Percentiles rank a stretch among this genome's conserved stretches.
Conservation (phyloP, 306 rosid species). For the Glycine soja region DNA sequence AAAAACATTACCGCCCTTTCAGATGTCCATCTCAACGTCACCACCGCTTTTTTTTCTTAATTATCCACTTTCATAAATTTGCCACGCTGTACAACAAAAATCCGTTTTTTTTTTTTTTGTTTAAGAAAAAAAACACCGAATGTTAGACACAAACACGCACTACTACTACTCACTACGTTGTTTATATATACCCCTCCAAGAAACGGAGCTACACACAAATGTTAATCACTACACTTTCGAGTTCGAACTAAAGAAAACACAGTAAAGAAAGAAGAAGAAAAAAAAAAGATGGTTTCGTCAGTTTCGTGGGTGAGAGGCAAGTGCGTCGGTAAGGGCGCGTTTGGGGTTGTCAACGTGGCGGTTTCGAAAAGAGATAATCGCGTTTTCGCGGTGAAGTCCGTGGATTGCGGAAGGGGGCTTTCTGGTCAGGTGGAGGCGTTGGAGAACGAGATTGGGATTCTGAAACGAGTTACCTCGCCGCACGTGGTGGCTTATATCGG, state of each 20-base stretch:
- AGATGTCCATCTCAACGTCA: slow-evolving; percentile 50
- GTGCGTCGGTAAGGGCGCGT: slow-evolving; percentile 77
- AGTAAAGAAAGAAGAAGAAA: too few species aligned
- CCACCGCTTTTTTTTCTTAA: slow-evolving; percentile 51
- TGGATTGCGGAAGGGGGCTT: slow-evolving; percentile 48
- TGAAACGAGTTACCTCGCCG: slow-evolving; percentile 63
- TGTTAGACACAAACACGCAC: slow-evolving; percentile 28
- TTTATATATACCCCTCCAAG: slow-evolving; percentile 49
- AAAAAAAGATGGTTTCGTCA: slow-evolving; percentile 13
- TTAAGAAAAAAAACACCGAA: slow-evolving; percentile 43
- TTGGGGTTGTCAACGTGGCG: slow-evolving; percentile 71
- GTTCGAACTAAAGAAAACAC: background rate
- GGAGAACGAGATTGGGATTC: slow-evolving; percentile 78
- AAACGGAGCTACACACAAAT: slow-evolving; percentile 8
- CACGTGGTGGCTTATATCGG: slow-evolving; percentile 65
- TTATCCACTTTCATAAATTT: slow-evolving; percentile 55
- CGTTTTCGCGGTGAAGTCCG: slow-evolving; percentile 86
- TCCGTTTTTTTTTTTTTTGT: too few species aligned
- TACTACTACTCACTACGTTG: background rate
- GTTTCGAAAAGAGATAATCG: slow-evolving; percentile 52
- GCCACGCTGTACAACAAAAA: slow-evolving; percentile 57
- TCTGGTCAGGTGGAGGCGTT: slow-evolving; percentile 58
- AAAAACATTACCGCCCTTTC: slow-evolving; percentile 48
- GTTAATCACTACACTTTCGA: background rate
- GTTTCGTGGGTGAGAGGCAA: slow-evolving; percentile 79